Evolutionary conservation across 2,329 filamentous ascomycete species (phyloP).

Genomic region (Botrytis deweyae): DNA sequence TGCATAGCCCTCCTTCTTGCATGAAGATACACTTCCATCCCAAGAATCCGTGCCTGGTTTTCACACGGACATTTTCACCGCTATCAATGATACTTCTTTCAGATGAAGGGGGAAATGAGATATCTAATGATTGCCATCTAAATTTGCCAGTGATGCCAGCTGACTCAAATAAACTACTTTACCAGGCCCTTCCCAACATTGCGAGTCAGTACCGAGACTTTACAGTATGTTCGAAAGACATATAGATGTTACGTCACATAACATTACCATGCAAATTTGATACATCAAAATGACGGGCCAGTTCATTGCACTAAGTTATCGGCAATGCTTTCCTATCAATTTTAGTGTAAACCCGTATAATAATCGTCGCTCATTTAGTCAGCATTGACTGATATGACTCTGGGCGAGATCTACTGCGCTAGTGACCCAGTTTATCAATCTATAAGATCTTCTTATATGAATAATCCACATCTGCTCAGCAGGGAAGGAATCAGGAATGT

Average conservation of each 20-base stretch:
- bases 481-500: not conserved
- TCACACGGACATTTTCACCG: not conserved
- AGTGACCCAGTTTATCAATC: not conserved
- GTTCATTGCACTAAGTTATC: not conserved
- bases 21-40: not conserved
- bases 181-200: not conserved
- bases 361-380: not conserved
- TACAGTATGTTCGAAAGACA: not conserved
- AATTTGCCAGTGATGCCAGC: not conserved
- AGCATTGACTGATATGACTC: too few species aligned
- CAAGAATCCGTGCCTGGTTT: not conserved
- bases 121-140: not conserved
- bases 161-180: not conserved
- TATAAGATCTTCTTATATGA: conserved; percentile 14
- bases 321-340: not conserved
- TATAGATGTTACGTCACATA: not conserved
- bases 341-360: not conserved
- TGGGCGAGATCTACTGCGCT: not conserved
- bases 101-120: not conserved
- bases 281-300: not conserved
- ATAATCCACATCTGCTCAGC: not conserved
- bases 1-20: not conserved
- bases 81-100: not conserved
- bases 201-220: not conserved
- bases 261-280: not conserved